phyloP scores from a whole-genome alignment of 768 basidiomycete species.

The Psilocybe sp. region DNA sequence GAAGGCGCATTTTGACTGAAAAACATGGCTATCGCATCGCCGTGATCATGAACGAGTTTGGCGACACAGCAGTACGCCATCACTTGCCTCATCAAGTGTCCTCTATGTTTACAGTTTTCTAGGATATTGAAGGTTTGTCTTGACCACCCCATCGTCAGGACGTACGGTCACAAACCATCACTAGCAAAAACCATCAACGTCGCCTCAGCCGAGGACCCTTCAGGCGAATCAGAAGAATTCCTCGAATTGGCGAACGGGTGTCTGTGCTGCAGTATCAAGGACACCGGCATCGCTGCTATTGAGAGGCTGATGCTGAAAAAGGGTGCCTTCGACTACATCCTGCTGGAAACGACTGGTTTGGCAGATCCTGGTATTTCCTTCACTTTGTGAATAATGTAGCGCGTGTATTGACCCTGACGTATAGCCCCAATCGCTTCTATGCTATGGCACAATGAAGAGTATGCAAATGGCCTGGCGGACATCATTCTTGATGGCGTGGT shows the following conservation, averaged over 20 bases:
- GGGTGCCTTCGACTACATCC: slow-evolving; percentile 90
- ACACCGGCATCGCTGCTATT: slow-evolving; percentile 89
- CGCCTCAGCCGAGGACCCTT: slow-evolving; percentile 59
- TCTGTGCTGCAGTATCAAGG: slow-evolving; percentile 97
- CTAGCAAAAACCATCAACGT: slow-evolving; percentile 87
- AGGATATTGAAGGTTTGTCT: slow-evolving; percentile 88
- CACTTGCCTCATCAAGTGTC: slow-evolving; percentile 2
- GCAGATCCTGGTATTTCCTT: slow-evolving; percentile 89
- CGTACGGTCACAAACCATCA: slow-evolving; percentile 1
- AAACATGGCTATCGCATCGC: slow-evolving; percentile 94
- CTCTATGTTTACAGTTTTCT: background rate
- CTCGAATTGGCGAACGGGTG: slow-evolving; percentile 95
- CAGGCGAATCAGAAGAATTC: slow-evolving; percentile 76
- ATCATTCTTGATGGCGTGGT: slow-evolving; percentile 86
- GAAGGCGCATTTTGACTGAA: slow-evolving; percentile 89
- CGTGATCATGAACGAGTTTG: slow-evolving; percentile 98
- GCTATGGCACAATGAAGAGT: slow-evolving; percentile 89
- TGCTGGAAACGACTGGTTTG: slow-evolving; percentile 93
- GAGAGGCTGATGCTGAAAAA: slow-evolving; percentile 86
- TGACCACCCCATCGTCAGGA: background rate
- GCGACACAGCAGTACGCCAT: slow-evolving; percentile 82
- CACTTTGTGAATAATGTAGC: too few relatives aligned
- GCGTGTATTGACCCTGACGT: too few relatives aligned
- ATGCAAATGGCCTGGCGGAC: slow-evolving; percentile 63
- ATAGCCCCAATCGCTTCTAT: slow-evolving; percentile 82